Conservation (phyloP, 257 asterid species). For the Primulina eburnea region DNA sequence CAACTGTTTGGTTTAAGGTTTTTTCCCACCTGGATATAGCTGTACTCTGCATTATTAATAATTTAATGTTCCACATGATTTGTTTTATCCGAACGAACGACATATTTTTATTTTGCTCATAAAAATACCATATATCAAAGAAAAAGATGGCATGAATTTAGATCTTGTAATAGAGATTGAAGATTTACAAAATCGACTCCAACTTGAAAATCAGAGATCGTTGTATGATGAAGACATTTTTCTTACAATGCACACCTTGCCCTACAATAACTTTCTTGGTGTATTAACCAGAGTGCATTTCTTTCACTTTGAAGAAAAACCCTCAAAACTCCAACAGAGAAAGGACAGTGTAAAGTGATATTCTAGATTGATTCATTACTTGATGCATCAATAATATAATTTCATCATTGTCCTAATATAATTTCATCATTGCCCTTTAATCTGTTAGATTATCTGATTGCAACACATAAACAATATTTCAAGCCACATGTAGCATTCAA, state of each 20-base stretch:
- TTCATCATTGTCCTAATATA: constrained; percentile 16
- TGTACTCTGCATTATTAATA: neutral
- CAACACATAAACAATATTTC: constrained; percentile 31
- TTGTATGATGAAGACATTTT: neutral
- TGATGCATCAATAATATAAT: constrained; percentile 15
- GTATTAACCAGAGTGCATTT: constrained; percentile 22
- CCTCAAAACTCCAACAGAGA: constrained; percentile 6
- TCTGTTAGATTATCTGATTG: constrained; percentile 22
- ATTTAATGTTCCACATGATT: neutral
- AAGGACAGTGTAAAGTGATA: constrained; percentile 15
- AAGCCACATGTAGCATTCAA: constrained; percentile 35
- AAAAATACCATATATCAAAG: neutral
- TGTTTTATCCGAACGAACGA: neutral
- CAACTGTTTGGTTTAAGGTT: neutral
- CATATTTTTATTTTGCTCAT: neutral
- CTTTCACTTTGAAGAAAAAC: constrained; percentile 34
- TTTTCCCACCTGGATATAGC: neutral
- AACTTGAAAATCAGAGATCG: too few relatives aligned
- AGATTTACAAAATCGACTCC: neutral
- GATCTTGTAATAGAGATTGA: neutral
- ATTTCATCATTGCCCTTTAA: constrained; percentile 10
- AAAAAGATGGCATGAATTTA: too few relatives aligned
- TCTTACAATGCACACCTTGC: constrained; percentile 8
- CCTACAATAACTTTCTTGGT: constrained; percentile 12
- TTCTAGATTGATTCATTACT: constrained; percentile 2